Evolutionary conservation across 345 rosid species (phyloP).

Genomic region (Crucihimalaya himalaica): DNA sequence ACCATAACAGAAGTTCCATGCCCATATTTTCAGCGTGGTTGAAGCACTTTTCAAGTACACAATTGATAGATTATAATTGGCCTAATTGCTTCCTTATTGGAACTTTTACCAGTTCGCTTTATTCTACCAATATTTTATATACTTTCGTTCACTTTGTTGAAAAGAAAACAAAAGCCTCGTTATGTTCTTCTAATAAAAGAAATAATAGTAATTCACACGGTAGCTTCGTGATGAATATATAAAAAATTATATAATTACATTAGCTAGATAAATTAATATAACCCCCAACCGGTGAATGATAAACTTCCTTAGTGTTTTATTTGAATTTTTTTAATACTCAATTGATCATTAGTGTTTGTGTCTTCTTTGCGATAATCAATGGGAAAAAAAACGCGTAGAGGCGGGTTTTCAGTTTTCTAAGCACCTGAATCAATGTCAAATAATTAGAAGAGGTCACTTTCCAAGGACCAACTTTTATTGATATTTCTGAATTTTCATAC

Average conservation of each 20-base stretch:
- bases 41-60: conserved; percentile 26
- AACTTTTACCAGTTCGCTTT: conserved; percentile 23
- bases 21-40: conserved; percentile 28
- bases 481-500: background rate
- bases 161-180: background rate
- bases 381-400: too few relatives aligned
- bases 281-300: background rate
- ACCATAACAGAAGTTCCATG: background rate
- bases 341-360: too few relatives aligned
- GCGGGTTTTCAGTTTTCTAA: background rate
- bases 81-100: conserved; percentile 22
- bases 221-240: background rate
- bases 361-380: too few relatives aligned
- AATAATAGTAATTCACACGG: background rate
- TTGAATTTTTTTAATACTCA: too few relatives aligned
- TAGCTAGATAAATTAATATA: background rate
- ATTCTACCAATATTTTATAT: background rate
- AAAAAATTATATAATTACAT: background rate
- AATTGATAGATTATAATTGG: conserved; percentile 10
- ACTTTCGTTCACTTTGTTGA: conserved; percentile 1
- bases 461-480: background rate
- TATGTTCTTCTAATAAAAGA: background rate
- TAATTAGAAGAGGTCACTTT: background rate
- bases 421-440: conserved; percentile 3
- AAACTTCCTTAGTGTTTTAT: too few relatives aligned